Conservation (phyloP, 495 filamentous ascomycete species). For the Aspergillus carlsbadensis region DNA sequence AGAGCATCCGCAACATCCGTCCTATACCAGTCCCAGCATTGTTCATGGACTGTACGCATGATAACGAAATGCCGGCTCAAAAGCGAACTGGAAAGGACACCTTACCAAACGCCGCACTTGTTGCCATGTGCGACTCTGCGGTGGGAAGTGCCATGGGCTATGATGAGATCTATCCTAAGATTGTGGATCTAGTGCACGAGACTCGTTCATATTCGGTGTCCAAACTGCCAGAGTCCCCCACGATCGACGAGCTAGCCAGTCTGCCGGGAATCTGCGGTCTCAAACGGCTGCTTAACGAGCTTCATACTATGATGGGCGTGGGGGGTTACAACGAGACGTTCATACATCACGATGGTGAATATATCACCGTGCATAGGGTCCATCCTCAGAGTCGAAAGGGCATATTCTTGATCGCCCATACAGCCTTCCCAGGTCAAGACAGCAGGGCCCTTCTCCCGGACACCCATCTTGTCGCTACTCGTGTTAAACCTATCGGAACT, state of each 20-base stretch:
- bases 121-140: slow-evolving; percentile 91
- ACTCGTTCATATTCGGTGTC: slow-evolving; percentile 72
- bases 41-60: slow-evolving; percentile 99
- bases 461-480: slow-evolving; percentile 70
- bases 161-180: slow-evolving; percentile 91
- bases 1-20: slow-evolving; percentile 71
- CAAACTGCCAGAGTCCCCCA: slow-evolving; percentile 58
- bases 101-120: slow-evolving; percentile 90
- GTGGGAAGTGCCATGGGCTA: slow-evolving; percentile 98
- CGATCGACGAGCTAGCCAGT: slow-evolving; percentile 59
- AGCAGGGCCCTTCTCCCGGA: slow-evolving; percentile 73
- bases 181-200: slow-evolving; percentile 88
- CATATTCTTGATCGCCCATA: slow-evolving; percentile 92
- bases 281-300: slow-evolving; percentile 86
- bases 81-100: slow-evolving; percentile 95
- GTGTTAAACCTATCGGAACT: slow-evolving; percentile 76
- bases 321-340: slow-evolving; percentile 94
- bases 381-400: slow-evolving; percentile 88
- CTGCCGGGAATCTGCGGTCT: slow-evolving; percentile 77
- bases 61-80: slow-evolving; percentile 95
- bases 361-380: slow-evolving; percentile 92
- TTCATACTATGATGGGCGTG: slow-evolving; percentile 90
- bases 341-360: slow-evolving; percentile 93
- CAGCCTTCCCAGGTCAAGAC: slow-evolving; percentile 85
- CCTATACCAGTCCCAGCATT: slow-evolving; percentile 84